These are phyloP conservation scores for Acrodontium crateriforme DNA, from an alignment of 2,329 filamentous ascomycete species.

Conservation along the genomic window DNA sequence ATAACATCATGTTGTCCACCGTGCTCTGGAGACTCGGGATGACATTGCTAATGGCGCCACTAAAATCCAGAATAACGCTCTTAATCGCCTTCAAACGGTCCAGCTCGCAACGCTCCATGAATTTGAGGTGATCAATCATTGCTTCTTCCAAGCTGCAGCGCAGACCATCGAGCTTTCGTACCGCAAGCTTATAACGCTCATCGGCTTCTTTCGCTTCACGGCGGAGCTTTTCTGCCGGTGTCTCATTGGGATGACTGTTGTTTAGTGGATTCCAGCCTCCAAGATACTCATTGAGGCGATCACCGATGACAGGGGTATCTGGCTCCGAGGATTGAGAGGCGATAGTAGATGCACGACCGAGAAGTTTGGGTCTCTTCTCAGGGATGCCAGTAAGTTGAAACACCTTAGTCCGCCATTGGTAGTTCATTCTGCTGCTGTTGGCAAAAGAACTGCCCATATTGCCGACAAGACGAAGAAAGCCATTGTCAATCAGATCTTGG, in stretches of 20 bases:
- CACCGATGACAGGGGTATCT: slow-evolving; percentile 73
- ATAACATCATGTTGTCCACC: slow-evolving; percentile 97
- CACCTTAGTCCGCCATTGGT: slow-evolving; percentile 88
- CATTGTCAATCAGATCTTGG: slow-evolving; percentile 75
- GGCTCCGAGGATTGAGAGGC: slow-evolving; percentile 32
- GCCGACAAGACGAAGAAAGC: slow-evolving; percentile 79
- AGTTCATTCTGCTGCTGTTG: slow-evolving; percentile 94
- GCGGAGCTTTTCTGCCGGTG: slow-evolving; percentile 69
- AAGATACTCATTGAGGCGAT: slow-evolving; percentile 64
- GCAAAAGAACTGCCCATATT: slow-evolving; percentile 93
- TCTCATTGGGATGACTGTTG: slow-evolving; percentile 85
- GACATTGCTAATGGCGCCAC: slow-evolving; percentile 91
- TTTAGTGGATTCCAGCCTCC: slow-evolving; percentile 88
- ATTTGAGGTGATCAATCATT: slow-evolving; percentile 82
- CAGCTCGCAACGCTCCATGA: slow-evolving; percentile 92
- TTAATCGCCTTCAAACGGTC: slow-evolving; percentile 97
- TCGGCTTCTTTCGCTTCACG: slow-evolving; percentile 83
- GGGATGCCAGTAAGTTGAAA: slow-evolving; percentile 80
- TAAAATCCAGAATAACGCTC: slow-evolving; percentile 94
- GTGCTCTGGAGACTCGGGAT: slow-evolving; percentile 92
- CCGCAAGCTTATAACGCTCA: slow-evolving; percentile 78
- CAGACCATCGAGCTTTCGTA: slow-evolving; percentile 76
- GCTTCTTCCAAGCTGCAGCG: slow-evolving; percentile 92
- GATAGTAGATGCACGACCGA: slow-evolving; percentile 62
- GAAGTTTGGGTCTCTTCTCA: slow-evolving; percentile 60